These are phyloP conservation scores for Phytophthora sp. DNA, from an alignment of 352 stramenopile genomes.

Conservation along the genomic window DNA sequence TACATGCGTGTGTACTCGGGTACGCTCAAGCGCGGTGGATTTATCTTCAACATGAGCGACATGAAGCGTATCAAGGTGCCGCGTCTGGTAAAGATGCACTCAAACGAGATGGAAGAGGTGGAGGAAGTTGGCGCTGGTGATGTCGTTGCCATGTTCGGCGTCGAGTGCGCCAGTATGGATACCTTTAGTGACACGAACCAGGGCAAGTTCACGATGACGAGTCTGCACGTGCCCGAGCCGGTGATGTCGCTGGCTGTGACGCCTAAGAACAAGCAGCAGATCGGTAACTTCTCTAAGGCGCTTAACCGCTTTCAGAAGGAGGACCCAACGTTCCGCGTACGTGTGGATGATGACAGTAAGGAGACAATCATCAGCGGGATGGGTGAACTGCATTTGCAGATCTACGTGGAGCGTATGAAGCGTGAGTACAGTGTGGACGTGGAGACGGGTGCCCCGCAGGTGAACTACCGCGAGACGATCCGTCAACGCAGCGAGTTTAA, in stretches of 20 bases:
- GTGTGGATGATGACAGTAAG: conserved; percentile 97
- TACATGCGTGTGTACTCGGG: conserved; percentile 96
- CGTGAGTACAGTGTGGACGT: conserved; percentile 98
- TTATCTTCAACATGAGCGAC: conserved; percentile 91
- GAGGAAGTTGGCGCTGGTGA: conserved; percentile 94
- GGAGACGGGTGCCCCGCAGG: conserved; percentile 91
- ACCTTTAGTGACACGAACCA: conserved; percentile 93
- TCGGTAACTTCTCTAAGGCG: conserved; percentile 97
- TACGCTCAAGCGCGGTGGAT: conserved; percentile 84
- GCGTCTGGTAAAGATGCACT: conserved; percentile 99
- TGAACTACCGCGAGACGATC: conserved; percentile 99
- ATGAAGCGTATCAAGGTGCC: conserved; percentile 96
- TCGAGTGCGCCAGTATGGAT: conserved; percentile 99
- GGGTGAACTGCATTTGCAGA: conserved; percentile 98
- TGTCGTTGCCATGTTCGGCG: conserved; percentile 99
- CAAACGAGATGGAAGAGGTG: conserved; percentile 99
- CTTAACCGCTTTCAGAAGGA: conserved; percentile 97
- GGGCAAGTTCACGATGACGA: conserved; percentile 94
- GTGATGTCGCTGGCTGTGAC: conserved; percentile 99
- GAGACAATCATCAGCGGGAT: conserved; percentile 99
- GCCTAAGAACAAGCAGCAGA: conserved; percentile 94
- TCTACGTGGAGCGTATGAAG: conserved; percentile 99
- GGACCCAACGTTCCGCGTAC: conserved; percentile 98
- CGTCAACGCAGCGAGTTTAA: conserved; percentile 94
- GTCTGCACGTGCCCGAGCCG: conserved; percentile 98